Evolutionary conservation across 257 asterid species (phyloP).

Genomic region (Nyctanthes arbortristis): DNA sequence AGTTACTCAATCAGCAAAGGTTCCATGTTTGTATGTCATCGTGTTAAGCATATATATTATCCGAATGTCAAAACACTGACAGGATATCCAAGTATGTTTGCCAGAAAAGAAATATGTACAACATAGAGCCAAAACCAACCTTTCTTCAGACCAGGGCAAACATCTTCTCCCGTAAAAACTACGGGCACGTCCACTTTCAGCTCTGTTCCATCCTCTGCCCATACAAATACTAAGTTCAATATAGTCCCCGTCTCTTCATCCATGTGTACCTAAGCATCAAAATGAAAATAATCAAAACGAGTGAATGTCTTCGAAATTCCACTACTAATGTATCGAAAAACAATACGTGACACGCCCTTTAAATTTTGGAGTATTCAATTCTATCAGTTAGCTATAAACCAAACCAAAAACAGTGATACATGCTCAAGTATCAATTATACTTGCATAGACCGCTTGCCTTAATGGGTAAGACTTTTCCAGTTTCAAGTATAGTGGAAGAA

Average conservation of each 20-base stretch:
- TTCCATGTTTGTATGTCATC: neutral
- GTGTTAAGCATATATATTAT: neutral
- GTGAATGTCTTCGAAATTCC: neutral
- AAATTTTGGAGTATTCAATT: neutral
- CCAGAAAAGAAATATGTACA: neutral
- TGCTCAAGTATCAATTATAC: neutral
- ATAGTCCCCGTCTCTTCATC: constrained; percentile 72
- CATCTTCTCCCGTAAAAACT: constrained; percentile 79
- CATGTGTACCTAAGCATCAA: constrained; percentile 55
- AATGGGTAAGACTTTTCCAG: constrained; percentile 80
- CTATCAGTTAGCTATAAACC: constrained; percentile 27
- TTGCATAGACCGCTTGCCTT: constrained; percentile 48
- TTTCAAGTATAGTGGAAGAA: constrained; percentile 62
- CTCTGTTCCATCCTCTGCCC: constrained; percentile 88
- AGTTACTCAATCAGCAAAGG: neutral
- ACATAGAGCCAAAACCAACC: constrained; percentile 44
- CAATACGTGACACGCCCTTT: constrained; percentile 27
- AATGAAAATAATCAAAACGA: constrained; percentile 35
- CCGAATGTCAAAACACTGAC: neutral
- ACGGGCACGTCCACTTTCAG: constrained; percentile 78
- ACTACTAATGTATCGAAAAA: neutral
- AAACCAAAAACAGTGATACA: neutral
- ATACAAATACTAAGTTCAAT: constrained; percentile 83
- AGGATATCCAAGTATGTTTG: neutral
- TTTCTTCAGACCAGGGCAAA: constrained; percentile 84